A percentile compares a stretch with the other conserved stretches of the same genome.
Evolutionary conservation across 345 rosid genomes (phyloP).

Genomic region (Pugionium cornutum): DNA sequence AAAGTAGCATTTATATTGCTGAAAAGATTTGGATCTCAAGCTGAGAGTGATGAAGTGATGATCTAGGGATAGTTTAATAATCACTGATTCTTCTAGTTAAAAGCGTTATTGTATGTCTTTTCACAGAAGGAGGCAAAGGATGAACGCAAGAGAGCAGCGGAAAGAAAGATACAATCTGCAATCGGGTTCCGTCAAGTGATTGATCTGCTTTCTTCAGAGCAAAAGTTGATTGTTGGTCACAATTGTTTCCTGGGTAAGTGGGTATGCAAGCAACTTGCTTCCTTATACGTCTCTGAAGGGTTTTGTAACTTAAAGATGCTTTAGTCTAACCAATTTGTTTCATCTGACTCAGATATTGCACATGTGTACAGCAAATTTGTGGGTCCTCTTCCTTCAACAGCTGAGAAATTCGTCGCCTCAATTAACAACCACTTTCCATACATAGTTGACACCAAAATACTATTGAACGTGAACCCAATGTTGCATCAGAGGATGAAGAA

Average conservation of each 20-base stretch:
- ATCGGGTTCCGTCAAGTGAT: constrained; percentile 89
- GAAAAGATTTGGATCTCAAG: constrained; percentile 4
- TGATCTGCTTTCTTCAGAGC: constrained; percentile 77
- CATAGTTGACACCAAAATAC: constrained; percentile 86
- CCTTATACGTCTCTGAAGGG: constrained; percentile 4
- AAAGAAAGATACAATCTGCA: constrained; percentile 63
- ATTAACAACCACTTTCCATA: constrained; percentile 62
- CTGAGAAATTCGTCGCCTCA: constrained; percentile 67
- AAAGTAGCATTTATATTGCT: constrained; percentile 34
- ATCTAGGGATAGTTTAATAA: constrained; percentile 5
- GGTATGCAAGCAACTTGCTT: constrained; percentile 52
- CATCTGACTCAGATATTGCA: constrained; percentile 70
- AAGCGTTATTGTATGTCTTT: constrained; percentile 14
- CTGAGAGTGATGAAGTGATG: constrained; percentile 4
- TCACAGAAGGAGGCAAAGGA: constrained; percentile 70
- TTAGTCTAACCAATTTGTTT: constrained; percentile 22
- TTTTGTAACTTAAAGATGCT: constrained; percentile 22
- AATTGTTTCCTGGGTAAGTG: constrained; percentile 89
- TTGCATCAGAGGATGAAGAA: constrained; percentile 62
- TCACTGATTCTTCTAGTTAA: background rate
- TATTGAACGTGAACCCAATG: constrained; percentile 57
- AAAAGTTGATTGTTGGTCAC: constrained; percentile 90
- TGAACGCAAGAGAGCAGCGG: constrained; percentile 51
- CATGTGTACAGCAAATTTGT: constrained; percentile 80
- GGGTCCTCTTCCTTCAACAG: constrained; percentile 74